Base-by-base conservation (phyloP, 495 filamentous ascomycete species). In the Barbatosphaeria neglecta region DNA sequence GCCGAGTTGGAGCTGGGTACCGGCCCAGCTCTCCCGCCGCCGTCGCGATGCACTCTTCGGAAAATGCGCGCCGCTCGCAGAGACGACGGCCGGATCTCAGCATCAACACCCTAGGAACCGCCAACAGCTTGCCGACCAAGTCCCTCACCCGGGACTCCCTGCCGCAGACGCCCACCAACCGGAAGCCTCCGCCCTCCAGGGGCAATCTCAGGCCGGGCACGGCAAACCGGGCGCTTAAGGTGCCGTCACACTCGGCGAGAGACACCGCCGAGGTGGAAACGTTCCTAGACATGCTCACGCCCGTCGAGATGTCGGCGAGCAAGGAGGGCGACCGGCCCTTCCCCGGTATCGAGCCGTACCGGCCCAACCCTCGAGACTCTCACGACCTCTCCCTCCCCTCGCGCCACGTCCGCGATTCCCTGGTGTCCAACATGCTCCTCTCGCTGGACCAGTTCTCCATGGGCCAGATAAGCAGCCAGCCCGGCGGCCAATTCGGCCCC, bases 351-450 rank as follows among this genome's bases (percentile, higher is more conserved):
- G 65, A 70, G n/a, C 52, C 57, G 17, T 46, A 52, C 22, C 60
- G 51, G 35, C 52, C 47, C 38, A 47, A 48, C 46, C 44, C 50
- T 15, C 77, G 82, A 41, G 87, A 95, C 60, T 90, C 89, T 22
- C 89, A 95, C 68, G 89, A 95, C 62, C 70, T 95, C 42, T 88
- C 87, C 25, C 68, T 94, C 43, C 79, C 82, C 7, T 71, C 82
- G 41, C 72, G 81, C 46, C 82, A 88, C 59, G 79, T 83, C 50
- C 80, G 89, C 42, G 85, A 88, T 53, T 95, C 89, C 19, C 80
- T 96, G 40, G 84, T 96, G 37, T 85, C 90, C 62, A 90, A 94
- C 56, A 87, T 96, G 80, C 76, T 96, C 11, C 74, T 89, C 24
- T 94, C 90, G 16, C 77, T 96, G 48, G 87, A 93, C 63, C 83